These are phyloP conservation scores for Ogataea ramenticola DNA, from an alignment of 805 yeast species.

Conservation along the genomic window DNA sequence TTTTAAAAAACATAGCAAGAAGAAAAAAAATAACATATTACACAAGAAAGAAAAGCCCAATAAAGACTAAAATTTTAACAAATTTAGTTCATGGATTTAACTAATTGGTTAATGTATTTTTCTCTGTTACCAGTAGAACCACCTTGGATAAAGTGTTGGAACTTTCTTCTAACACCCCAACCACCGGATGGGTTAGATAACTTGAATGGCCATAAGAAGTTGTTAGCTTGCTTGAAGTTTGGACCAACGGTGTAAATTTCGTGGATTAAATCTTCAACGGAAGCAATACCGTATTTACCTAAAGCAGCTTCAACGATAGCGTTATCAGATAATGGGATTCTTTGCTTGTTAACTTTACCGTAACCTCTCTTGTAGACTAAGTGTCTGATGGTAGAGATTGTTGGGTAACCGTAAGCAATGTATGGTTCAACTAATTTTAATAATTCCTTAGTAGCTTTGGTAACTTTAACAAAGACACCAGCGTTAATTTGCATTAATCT, in stretches of 20 bases:
- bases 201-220: slow-evolving; percentile 98
- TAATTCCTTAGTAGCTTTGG: slow-evolving; percentile 92
- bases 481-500: slow-evolving; percentile 92
- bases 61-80: background rate
- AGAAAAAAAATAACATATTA: background rate
- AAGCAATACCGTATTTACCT: slow-evolving; percentile 89
- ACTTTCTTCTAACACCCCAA: slow-evolving; percentile 95
- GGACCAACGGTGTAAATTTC: slow-evolving; percentile 96
- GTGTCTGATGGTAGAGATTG: slow-evolving; percentile 84
- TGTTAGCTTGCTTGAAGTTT: slow-evolving; percentile 97
- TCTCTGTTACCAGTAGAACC: slow-evolving; percentile 99
- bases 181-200: slow-evolving; percentile 96
- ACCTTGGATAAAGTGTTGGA: slow-evolving; percentile 96
- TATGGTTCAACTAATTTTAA: slow-evolving; percentile 93
- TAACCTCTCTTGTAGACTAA: slow-evolving; percentile 95
- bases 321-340: slow-evolving; percentile 86
- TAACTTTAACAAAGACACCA: slow-evolving; percentile 90
- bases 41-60: background rate
- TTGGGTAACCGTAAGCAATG: slow-evolving; percentile 97
- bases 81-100: slow-evolving; percentile 84
- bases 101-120: slow-evolving; percentile 89
- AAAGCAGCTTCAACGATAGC: slow-evolving; percentile 78
- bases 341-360: slow-evolving; percentile 96
- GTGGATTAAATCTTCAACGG: slow-evolving; percentile 91
- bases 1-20: slow-evolving; percentile 3